These are phyloP conservation scores for Thelephora terrestris DNA, from an alignment of 1,284 basidiomycete species.

Conservation along the genomic window DNA sequence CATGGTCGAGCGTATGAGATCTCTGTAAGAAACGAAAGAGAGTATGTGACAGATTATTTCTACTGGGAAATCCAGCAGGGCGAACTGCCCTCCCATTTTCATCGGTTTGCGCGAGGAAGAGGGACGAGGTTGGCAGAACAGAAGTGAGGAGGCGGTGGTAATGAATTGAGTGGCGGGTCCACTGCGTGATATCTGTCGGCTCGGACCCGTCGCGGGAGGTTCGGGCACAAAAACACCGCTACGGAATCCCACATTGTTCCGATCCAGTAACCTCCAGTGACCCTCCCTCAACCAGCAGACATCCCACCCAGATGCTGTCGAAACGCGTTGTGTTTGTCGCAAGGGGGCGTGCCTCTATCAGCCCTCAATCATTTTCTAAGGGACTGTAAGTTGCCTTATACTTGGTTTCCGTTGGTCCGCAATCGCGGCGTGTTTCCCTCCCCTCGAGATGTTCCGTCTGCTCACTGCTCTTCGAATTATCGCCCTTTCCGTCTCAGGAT, in stretches of 20 bases:
- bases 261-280: background rate
- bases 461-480: too few species aligned
- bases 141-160: too few species aligned
- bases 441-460: too few species aligned
- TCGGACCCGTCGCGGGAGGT: too few species aligned
- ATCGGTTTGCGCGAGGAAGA: background rate
- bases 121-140: too few species aligned
- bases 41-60: slow-evolving; percentile 34
- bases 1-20: slow-evolving; percentile 27
- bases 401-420: slow-evolving; percentile 36
- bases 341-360: slow-evolving; percentile 43
- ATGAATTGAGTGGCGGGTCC: too few species aligned
- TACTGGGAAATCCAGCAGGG: slow-evolving; percentile 23
- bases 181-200: too few species aligned
- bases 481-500: background rate
- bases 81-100: background rate
- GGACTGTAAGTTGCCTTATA: slow-evolving; percentile 4
- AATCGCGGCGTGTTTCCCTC: too few species aligned
- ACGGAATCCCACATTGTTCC: background rate
- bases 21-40: slow-evolving; percentile 24
- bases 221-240: background rate
- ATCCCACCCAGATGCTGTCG: slow-evolving; percentile 44
- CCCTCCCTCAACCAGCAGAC: background rate
- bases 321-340: slow-evolving; percentile 60
- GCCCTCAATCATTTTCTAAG: slow-evolving; percentile 15